Evolutionary conservation across 768 basidiomycete genomes (phyloP), one percentile per base, ranked within the genome.

Genomic region (Holtermannia corniformis): DNA sequence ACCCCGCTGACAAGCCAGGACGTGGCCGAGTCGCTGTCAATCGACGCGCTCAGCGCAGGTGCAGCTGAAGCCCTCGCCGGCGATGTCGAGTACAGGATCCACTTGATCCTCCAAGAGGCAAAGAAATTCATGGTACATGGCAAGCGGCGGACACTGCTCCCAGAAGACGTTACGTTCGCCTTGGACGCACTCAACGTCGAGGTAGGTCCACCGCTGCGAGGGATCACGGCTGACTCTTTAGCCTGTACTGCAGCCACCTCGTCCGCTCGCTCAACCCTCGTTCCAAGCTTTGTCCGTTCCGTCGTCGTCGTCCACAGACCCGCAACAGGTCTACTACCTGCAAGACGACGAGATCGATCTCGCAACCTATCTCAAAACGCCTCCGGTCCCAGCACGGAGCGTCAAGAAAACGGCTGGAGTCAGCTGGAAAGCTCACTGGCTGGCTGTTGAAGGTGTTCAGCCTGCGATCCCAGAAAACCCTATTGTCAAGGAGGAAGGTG

Each of bases 331-430:
- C 3, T 96, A 89, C 74, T 90, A 89, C 63, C 82, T 93, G 16
- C 89, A 95, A 55, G 95, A 99, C 67, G 91, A 96, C 61, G 95
- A 97, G 72, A 85, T 99, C 45, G 95, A 97, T 73, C 90, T 99
- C 63, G 87, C 92, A 67, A 87, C 83, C 49, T 82, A 91, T 10
- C 73, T 96, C 41, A 80, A 86, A 50, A 86, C 61, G 43, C 52
- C 54, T 14, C 72, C 70, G 13, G 54, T 71, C 4, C 63, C 68
- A 1, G 56, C 59, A 16, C 5, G n/a, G 32, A 61, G 63, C 10
- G 26, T 65, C 11, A 61, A 58, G 7, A 61, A 59, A 51, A 64
- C 62, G 1, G 61, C 63, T 1, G 68, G 68, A 2, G 70, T 71
- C 11, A 63, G 59, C 44, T 72, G 65, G 63, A 62, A 68, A 65